Conservation (phyloP, 208 protist species). For the Acanthamoeba castellanii region DNA sequence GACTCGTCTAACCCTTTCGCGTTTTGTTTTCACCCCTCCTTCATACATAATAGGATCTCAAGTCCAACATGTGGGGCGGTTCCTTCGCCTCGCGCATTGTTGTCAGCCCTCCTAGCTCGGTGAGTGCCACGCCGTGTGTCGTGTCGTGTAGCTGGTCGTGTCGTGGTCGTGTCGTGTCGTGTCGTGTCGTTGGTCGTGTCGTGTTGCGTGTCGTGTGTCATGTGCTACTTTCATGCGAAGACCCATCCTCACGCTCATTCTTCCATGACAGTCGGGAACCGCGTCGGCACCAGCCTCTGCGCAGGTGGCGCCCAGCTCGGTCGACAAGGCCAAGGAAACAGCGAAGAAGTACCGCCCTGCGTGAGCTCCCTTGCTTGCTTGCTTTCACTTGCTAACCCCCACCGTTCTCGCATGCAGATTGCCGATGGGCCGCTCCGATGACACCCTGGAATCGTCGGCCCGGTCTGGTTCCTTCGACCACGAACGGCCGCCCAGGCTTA, state of each 20-base stretch:
- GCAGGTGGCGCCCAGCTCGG: background rate
- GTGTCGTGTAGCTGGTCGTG: background rate
- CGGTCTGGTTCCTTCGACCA: background rate
- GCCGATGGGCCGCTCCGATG: background rate
- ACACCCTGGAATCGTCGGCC: background rate
- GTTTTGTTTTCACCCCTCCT: background rate
- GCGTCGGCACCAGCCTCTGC: background rate
- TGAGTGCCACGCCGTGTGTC: background rate
- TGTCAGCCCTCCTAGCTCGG: background rate
- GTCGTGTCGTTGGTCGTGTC: too few species aligned
- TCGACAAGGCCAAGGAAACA: background rate
- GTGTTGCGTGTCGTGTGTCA: too few species aligned
- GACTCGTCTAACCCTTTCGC: background rate
- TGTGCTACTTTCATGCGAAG: too few species aligned
- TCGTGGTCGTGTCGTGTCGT: too few species aligned
- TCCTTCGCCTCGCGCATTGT: background rate
- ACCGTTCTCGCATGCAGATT: background rate
- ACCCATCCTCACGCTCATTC: background rate
- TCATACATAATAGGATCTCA: background rate
- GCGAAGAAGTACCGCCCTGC: background rate
- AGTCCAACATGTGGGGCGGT: conserved; percentile 44
- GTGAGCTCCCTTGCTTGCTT: background rate
- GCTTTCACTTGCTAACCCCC: background rate
- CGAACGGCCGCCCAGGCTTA: background rate
- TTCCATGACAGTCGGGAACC: background rate